phyloP scores from a whole-genome alignment of 495 filamentous ascomycete genomes.

The Talaromyces adpressus region DNA sequence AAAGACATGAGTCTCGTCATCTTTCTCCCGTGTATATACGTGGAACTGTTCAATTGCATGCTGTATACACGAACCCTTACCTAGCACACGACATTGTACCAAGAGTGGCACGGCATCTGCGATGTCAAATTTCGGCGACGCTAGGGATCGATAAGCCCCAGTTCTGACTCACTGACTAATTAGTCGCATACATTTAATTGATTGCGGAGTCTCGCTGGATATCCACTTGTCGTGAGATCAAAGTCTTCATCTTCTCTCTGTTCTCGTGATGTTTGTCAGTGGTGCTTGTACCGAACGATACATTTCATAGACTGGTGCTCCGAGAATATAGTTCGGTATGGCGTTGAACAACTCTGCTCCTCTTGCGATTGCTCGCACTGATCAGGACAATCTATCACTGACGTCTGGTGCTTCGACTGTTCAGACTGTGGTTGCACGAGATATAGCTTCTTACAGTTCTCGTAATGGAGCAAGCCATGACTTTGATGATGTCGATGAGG shows the following conservation, averaged over 20 bases:
- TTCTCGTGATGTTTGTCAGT: not conserved
- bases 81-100: not conserved
- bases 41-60: not conserved
- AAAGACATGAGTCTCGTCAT: not conserved
- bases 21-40: not conserved
- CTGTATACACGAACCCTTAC: not conserved
- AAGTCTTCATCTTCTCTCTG: not conserved
- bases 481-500: conserved; percentile 29
- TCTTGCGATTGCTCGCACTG: conserved; percentile 14
- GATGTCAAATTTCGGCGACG: not conserved
- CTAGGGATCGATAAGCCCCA: not conserved
- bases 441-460: conserved; percentile 47
- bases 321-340: conserved; percentile 10
- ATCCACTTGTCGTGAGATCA: not conserved
- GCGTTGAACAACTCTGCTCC: conserved; percentile 13
- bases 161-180: not conserved
- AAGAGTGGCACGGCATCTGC: not conserved
- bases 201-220: not conserved
- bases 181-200: not conserved
- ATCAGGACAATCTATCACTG: conserved; percentile 34
- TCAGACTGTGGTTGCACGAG: conserved; percentile 60
- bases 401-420: conserved; percentile 57
- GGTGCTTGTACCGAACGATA: not conserved
- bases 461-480: not conserved
- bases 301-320: not conserved